Evolutionary conservation across 768 basidiomycete species (phyloP).

Genomic region (Phylloporus scabripes): DNA sequence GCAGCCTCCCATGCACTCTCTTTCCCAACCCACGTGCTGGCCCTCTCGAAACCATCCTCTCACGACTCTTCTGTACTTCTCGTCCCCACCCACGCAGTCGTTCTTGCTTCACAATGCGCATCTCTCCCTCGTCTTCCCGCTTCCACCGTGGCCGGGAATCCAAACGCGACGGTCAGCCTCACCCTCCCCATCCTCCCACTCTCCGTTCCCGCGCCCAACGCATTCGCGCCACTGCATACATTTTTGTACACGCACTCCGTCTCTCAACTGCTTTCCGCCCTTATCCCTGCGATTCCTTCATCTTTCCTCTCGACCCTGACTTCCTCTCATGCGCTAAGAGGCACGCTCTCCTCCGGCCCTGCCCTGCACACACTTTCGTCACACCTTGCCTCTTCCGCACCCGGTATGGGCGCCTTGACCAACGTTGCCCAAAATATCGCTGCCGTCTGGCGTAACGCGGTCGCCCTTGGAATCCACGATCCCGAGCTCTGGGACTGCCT

Average conservation of each 20-base stretch:
- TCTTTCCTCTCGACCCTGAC: slow-evolving; percentile 28
- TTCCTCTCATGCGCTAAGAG: slow-evolving; percentile 31
- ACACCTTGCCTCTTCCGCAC: slow-evolving; percentile 46
- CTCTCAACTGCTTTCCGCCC: slow-evolving; percentile 43
- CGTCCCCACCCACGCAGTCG: slow-evolving; percentile 63
- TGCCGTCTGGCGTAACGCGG: slow-evolving; percentile 69
- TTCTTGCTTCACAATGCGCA: slow-evolving; percentile 66
- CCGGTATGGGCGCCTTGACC: slow-evolving; percentile 42
- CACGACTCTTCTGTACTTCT: slow-evolving; percentile 37
- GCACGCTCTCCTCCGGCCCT: slow-evolving; percentile 43
- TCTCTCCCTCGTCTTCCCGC: slow-evolving; percentile 53
- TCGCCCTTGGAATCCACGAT: slow-evolving; percentile 64
- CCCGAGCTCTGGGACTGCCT: slow-evolving; percentile 61
- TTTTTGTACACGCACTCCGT: slow-evolving; percentile 65
- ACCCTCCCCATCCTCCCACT: slow-evolving; percentile 59
- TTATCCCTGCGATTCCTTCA: slow-evolving; percentile 36
- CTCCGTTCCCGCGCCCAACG: slow-evolving; percentile 54
- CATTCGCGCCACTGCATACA: slow-evolving; percentile 52
- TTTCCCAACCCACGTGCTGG: slow-evolving; percentile 51
- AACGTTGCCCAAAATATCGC: slow-evolving; percentile 45
- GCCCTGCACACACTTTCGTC: slow-evolving; percentile 52
- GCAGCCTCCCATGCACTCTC: slow-evolving; percentile 18
- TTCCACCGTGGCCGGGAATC: slow-evolving; percentile 30
- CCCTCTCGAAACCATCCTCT: slow-evolving; percentile 33
- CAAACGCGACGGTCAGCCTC: slow-evolving; percentile 31